Conservation (phyloP, 176 grass and related monocot species). For the Alloteropsis semialata region DNA sequence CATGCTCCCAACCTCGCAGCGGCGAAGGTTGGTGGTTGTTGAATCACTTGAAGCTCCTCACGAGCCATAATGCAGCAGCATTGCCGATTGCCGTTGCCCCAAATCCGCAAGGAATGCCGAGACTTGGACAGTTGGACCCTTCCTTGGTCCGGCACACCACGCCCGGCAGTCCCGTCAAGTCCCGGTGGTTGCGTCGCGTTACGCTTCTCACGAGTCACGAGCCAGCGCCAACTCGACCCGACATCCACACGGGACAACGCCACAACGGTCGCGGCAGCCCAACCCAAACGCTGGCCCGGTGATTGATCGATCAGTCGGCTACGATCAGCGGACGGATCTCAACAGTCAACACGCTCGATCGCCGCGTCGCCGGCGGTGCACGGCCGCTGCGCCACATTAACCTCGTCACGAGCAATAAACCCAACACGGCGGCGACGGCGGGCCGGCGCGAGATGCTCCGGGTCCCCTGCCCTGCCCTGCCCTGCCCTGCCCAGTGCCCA, state of each 20-base stretch:
- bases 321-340: too few species aligned
- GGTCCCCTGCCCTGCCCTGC: neutral
- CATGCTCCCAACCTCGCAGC: too few species aligned
- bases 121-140: too few species aligned
- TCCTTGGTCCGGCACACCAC: too few species aligned
- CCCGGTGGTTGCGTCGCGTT: constrained; percentile 23
- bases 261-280: neutral
- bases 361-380: neutral
- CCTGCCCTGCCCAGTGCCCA: too few species aligned
- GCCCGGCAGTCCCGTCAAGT: neutral
- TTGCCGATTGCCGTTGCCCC: neutral
- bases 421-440: neutral
- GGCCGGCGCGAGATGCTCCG: too few species aligned
- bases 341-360: too few species aligned
- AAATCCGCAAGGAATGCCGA: neutral
- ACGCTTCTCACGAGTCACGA: constrained; percentile 30
- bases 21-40: neutral
- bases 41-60: constrained; percentile 18
- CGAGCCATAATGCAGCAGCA: neutral
- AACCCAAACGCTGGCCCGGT: too few species aligned
- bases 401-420: neutral
- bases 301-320: too few species aligned
- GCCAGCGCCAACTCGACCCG: neutral
- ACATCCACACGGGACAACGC: neutral
- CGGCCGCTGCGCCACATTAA: neutral